Conservation (phyloP, 371 early-diverging fungal species). For the Apophysomyces trapeziformis region DNA sequence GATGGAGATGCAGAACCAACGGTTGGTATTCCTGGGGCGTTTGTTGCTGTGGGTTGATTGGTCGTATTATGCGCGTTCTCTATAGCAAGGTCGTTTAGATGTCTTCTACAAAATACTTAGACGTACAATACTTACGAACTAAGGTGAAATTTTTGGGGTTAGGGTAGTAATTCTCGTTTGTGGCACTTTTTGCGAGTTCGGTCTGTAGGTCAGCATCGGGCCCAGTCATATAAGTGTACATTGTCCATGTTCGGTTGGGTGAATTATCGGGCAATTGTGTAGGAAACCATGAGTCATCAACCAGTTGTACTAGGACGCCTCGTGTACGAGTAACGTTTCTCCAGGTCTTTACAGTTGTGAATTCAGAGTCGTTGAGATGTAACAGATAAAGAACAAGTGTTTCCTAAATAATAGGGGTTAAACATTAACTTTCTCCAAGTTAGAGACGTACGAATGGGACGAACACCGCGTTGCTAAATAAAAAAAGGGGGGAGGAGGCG, state of each 20-base stretch:
- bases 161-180: conserved; percentile 12
- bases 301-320: conserved; percentile 16
- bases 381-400: conserved; percentile 11
- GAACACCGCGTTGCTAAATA: conserved; percentile 17
- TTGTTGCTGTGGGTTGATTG: neutral
- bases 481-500: conserved; percentile 4
- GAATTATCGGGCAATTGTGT: conserved; percentile 13
- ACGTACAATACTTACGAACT: conserved; percentile 13
- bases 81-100: neutral
- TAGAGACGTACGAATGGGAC: neutral
- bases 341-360: neutral
- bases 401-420: neutral
- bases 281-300: conserved; percentile 33
- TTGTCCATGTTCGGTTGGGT: conserved; percentile 22
- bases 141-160: conserved; percentile 8
- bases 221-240: conserved; percentile 20
- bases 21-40: neutral
- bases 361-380: neutral
- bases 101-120: neutral
- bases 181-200: neutral
- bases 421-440: neutral
- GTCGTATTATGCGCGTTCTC: conserved; percentile 14
- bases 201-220: conserved; percentile 8
- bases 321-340: neutral
- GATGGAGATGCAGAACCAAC: neutral